phyloP scores from a whole-genome alignment of 768 basidiomycete genomes.

The Lactarius psammicola region DNA sequence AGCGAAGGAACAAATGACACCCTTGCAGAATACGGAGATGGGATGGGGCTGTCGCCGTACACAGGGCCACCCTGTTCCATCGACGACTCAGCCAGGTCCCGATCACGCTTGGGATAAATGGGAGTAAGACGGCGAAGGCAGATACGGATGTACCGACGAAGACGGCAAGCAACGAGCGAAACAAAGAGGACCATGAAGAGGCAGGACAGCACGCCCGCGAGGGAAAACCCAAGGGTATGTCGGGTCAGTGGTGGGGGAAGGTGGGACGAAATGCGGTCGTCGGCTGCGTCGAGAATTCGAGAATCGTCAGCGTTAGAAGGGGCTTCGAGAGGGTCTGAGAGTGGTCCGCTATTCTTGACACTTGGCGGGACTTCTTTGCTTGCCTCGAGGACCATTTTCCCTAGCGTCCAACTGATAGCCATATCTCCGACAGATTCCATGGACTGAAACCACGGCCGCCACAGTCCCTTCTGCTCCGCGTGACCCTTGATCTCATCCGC shows the following conservation, averaged over 20 bases:
- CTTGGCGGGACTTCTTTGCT: constrained; percentile 74
- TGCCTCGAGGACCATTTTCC: constrained; percentile 98
- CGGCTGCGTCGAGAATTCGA: constrained; percentile 58
- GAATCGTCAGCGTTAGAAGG: constrained; percentile 45
- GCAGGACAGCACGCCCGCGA: constrained; percentile 60
- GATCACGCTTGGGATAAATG: constrained; percentile 30
- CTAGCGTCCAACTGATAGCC: constrained; percentile 96
- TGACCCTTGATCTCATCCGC: constrained; percentile 71
- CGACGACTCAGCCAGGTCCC: constrained; percentile 31
- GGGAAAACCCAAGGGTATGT: constrained; percentile 70
- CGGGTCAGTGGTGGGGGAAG: constrained; percentile 62
- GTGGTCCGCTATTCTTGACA: constrained; percentile 47
- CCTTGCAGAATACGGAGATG: constrained; percentile 13
- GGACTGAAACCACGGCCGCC: constrained; percentile 84
- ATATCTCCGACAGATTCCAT: constrained; percentile 90
- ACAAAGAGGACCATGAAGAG: constrained; percentile 44
- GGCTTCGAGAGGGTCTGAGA: constrained; percentile 55
- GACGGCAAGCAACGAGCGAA: constrained; percentile 48
- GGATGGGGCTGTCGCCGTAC: constrained; percentile 11
- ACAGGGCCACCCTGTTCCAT: constrained; percentile 36
- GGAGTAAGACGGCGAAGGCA: constrained; percentile 35
- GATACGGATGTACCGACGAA: constrained; percentile 55
- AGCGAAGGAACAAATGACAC: constrained; percentile 2
- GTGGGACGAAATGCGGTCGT: constrained; percentile 64
- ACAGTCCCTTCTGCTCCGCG: constrained; percentile 80